phyloP scores from a whole-genome alignment of 768 basidiomycete species.

The Tremella yokohamensis region DNA sequence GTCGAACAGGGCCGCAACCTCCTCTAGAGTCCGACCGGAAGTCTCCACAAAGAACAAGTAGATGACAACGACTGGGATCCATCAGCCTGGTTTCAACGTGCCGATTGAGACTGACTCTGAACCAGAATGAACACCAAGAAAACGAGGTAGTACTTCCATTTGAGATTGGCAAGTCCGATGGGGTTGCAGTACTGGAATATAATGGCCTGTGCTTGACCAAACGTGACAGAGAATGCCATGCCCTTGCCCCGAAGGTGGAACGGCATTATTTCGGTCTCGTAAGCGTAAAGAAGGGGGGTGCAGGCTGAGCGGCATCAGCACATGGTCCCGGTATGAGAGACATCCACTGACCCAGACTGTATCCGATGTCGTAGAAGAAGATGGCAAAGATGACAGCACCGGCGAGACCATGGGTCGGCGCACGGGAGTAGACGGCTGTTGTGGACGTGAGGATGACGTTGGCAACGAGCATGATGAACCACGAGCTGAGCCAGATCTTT shows the following conservation, averaged over 20 bases:
- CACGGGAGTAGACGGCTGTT: slow-evolving; percentile 49
- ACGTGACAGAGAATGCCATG: slow-evolving; percentile 20
- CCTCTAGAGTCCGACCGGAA: slow-evolving; percentile 11
- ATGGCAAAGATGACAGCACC: slow-evolving; percentile 12
- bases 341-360: slow-evolving; percentile 8
- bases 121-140: background rate
- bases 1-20: slow-evolving; percentile 26
- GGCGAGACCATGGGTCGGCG: background rate
- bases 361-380: slow-evolving; percentile 14
- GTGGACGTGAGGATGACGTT: slow-evolving; percentile 55
- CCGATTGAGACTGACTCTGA: too few relatives aligned
- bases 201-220: slow-evolving; percentile 5
- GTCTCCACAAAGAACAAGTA: slow-evolving; percentile 27
- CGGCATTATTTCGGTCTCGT: slow-evolving; percentile 23
- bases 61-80: slow-evolving; percentile 8
- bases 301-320: background rate
- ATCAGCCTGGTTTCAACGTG: background rate
- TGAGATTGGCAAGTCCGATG: slow-evolving; percentile 25
- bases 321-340: background rate
- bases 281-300: slow-evolving; percentile 2
- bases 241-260: slow-evolving; percentile 26
- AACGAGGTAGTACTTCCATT: slow-evolving; percentile 25
- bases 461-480: slow-evolving; percentile 54
- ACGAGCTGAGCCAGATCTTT: slow-evolving; percentile 61
- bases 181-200: slow-evolving; percentile 24